Conservation (phyloP, 164 flowering plant species). For the Protea cynaroides region DNA sequence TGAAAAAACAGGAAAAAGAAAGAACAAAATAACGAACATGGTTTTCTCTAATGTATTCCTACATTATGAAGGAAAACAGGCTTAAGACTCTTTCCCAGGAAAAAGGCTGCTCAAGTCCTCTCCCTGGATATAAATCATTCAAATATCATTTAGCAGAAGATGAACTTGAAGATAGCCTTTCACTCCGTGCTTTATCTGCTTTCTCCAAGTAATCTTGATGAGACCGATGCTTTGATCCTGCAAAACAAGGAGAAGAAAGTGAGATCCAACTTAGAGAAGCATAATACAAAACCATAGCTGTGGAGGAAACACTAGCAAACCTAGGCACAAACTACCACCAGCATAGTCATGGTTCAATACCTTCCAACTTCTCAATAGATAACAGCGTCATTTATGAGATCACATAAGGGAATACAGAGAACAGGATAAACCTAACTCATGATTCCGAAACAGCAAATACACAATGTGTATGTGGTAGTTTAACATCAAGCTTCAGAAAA, state of each 20-base stretch:
- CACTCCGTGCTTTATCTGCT: slow-evolving; percentile 85
- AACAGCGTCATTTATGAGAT: background rate
- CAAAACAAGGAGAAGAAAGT: slow-evolving; percentile 2
- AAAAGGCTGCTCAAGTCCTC: background rate
- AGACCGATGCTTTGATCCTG: slow-evolving; percentile 72
- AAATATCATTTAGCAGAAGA: slow-evolving; percentile 37
- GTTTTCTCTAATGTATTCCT: no score
- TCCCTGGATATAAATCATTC: background rate
- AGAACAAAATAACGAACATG: no score
- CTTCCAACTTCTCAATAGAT: background rate
- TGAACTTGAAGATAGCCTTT: slow-evolving; percentile 58
- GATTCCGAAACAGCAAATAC: no score
- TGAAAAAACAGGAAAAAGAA: no score
- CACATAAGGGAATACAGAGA: background rate
- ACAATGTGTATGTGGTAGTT: no score
- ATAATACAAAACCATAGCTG: background rate
- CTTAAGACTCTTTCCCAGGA: no score
- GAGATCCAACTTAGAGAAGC: background rate
- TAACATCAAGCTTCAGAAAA: no score
- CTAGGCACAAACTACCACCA: background rate
- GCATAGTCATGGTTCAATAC: no score
- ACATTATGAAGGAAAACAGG: no score
- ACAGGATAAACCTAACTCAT: no score
- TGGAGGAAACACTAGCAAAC: background rate
- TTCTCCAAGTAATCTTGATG: slow-evolving; percentile 94